A percentile compares a stretch with the other conserved stretches of the same genome.
These are phyloP conservation scores for Lasiodiplodia gonubiensis DNA, from an alignment of 2,329 filamentous ascomycete species.

Conservation along the genomic window DNA sequence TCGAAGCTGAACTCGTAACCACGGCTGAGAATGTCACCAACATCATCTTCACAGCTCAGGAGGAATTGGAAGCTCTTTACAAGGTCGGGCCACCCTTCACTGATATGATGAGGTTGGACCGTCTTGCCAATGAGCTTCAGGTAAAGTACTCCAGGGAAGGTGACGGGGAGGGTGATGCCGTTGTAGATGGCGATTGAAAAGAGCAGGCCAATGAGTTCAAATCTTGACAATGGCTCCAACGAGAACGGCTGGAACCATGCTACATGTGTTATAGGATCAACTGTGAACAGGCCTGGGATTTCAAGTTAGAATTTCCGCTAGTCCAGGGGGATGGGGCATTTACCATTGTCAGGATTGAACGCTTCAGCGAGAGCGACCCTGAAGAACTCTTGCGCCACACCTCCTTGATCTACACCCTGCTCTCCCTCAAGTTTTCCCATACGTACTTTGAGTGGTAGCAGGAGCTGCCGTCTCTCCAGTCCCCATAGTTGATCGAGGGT, in stretches of 20 bases:
- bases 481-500: slow-evolving; percentile 87
- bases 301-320: neutral
- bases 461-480: slow-evolving; percentile 78
- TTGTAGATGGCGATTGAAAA: slow-evolving; percentile 92
- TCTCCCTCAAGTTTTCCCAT: slow-evolving; percentile 82
- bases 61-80: slow-evolving; percentile 75
- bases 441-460: slow-evolving; percentile 85
- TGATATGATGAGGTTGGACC: slow-evolving; percentile 75
- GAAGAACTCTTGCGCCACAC: slow-evolving; percentile 97
- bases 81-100: slow-evolving; percentile 88
- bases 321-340: slow-evolving; percentile 33
- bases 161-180: slow-evolving; percentile 86
- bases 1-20: slow-evolving; percentile 85
- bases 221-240: slow-evolving; percentile 84
- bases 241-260: slow-evolving; percentile 88
- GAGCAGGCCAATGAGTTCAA: slow-evolving; percentile 85
- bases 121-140: slow-evolving; percentile 74
- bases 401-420: slow-evolving; percentile 89
- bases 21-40: slow-evolving; percentile 80
- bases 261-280: slow-evolving; percentile 77
- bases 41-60: slow-evolving; percentile 79
- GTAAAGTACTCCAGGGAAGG: slow-evolving; percentile 85
- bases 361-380: slow-evolving; percentile 80
- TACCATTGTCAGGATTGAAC: slow-evolving; percentile 75
- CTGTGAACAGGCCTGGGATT: slow-evolving; percentile 69